A percentile compares a stretch with the other conserved stretches of the same genome.
These are phyloP conservation scores for Blastobotrys raffinosifermentans DNA, from an alignment of 1,139 yeast genomes.

Conservation along the genomic window DNA sequence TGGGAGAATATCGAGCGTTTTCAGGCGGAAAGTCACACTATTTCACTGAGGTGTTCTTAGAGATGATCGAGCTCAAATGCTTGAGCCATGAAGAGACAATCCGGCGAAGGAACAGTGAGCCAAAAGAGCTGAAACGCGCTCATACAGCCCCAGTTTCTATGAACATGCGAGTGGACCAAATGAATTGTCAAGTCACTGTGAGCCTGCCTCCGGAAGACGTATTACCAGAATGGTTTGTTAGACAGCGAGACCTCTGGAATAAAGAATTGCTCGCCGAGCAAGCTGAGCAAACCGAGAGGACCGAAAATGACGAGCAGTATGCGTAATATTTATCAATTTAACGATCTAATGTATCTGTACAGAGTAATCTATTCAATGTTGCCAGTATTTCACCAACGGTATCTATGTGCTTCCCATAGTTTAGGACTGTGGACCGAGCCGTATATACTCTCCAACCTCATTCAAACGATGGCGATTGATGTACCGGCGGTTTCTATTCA, in stretches of 20 bases:
- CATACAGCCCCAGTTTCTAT: slow-evolving; percentile 1
- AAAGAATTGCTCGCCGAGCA: slow-evolving; percentile 24
- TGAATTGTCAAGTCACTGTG: slow-evolving; percentile 12
- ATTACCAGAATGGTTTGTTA: slow-evolving; percentile 67
- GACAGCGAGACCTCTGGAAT: slow-evolving; percentile 63
- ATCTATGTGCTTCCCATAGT: background rate
- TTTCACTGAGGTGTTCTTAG: slow-evolving; percentile 76
- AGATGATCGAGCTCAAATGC: slow-evolving; percentile 44
- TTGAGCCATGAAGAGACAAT: slow-evolving; percentile 21
- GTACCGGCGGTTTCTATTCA: slow-evolving; percentile 37
- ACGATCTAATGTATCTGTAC: too few relatives aligned
- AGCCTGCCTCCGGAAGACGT: slow-evolving; percentile 53
- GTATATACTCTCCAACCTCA: background rate
- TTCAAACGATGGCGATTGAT: slow-evolving; percentile 7
- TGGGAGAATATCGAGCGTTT: slow-evolving; percentile 77
- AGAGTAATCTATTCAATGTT: too few relatives aligned
- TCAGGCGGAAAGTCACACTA: slow-evolving; percentile 70
- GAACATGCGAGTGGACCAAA: background rate
- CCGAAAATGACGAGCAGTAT: too few relatives aligned
- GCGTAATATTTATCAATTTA: too few relatives aligned
- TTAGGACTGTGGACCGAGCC: background rate
- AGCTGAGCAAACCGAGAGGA: background rate
- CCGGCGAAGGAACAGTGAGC: slow-evolving; percentile 14
- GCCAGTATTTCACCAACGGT: too few relatives aligned
- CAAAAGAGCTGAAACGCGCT: slow-evolving; percentile 2